These are phyloP conservation scores for Globisporangium takayamanum DNA, from an alignment of 352 stramenopile genomes.

Conservation along the genomic window DNA sequence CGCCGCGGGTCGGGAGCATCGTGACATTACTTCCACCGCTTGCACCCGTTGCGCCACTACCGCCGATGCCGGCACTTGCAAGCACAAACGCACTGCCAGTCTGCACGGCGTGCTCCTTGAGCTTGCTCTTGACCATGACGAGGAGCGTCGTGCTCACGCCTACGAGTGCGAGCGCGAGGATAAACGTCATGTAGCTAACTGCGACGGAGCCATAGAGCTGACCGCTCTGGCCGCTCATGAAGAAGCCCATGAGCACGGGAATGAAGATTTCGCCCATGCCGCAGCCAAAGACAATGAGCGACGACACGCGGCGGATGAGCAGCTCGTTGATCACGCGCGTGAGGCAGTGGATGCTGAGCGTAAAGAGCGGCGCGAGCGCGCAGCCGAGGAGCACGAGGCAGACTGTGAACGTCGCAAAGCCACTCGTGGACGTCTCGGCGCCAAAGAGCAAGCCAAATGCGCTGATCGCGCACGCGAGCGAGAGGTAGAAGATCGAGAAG, in stretches of 20 bases:
- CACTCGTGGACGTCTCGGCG: conserved; percentile 22
- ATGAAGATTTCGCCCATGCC: conserved; percentile 82
- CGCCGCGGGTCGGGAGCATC: conserved; percentile 3
- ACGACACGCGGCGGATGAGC: conserved; percentile 70
- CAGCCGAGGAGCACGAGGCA: conserved; percentile 58
- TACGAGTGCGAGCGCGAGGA: conserved; percentile 64
- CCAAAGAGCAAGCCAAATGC: conserved; percentile 68
- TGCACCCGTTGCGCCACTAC: background rate
- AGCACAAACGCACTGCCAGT: conserved; percentile 2
- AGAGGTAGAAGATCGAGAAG: conserved; percentile 71
- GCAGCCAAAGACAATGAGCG: conserved; percentile 80
- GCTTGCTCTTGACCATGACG: conserved; percentile 60
- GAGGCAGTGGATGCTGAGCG: conserved; percentile 75
- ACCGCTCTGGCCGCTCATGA: conserved; percentile 78
- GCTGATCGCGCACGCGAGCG: conserved; percentile 52
- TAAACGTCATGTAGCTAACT: conserved; percentile 78
- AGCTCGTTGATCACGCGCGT: conserved; percentile 78
- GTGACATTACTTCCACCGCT: background rate
- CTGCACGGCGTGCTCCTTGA: conserved; percentile 28
- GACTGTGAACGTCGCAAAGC: conserved; percentile 42
- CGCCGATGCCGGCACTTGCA: background rate
- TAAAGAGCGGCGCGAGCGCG: conserved; percentile 73
- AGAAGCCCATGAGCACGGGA: conserved; percentile 82
- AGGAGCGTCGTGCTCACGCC: conserved; percentile 59
- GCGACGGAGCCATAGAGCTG: conserved; percentile 64